Conservation (phyloP, 164 flowering plant species). For the Piper longum region DNA sequence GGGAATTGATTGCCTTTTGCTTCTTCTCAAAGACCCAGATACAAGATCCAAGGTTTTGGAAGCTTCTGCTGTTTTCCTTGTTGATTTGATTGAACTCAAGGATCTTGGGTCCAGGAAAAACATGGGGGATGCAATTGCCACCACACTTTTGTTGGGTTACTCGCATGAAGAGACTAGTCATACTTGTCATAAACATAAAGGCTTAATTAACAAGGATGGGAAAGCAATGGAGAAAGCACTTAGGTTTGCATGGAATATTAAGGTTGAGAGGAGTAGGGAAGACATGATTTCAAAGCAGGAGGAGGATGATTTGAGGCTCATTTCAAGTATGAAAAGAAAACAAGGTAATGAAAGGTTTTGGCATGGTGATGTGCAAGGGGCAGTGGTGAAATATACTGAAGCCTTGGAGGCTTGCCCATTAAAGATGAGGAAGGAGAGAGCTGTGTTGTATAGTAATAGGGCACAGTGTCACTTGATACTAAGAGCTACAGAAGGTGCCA, state of each 20-base stretch:
- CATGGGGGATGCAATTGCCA: slow-evolving; percentile 41
- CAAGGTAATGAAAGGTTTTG: slow-evolving; percentile 40
- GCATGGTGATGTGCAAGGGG: slow-evolving; percentile 40
- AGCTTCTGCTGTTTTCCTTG: slow-evolving; percentile 20
- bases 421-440: slow-evolving; percentile 46
- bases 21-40: slow-evolving; percentile 46
- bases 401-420: slow-evolving; percentile 51
- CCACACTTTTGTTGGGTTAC: slow-evolving; percentile 19
- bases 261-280: slow-evolving; percentile 36
- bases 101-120: slow-evolving; percentile 30
- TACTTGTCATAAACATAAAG: not conserved
- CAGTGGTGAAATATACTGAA: slow-evolving; percentile 31
- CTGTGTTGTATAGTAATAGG: slow-evolving; percentile 59
- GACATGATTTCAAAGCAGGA: slow-evolving; percentile 21
- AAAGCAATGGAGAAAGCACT: slow-evolving; percentile 12
- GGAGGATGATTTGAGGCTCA: slow-evolving; percentile 21
- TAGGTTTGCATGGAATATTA: slow-evolving; percentile 29
- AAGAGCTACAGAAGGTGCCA: slow-evolving; percentile 29
- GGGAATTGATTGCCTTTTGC: slow-evolving; percentile 62
- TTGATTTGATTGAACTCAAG: slow-evolving; percentile 45
- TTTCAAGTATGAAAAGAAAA: slow-evolving; percentile 27
- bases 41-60: slow-evolving; percentile 48
- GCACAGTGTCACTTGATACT: slow-evolving; percentile 59
- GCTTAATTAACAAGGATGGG: slow-evolving; percentile 4
- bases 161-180: slow-evolving; percentile 10